Evolutionary conservation across 2,329 filamentous ascomycete species (phyloP), one percentile per base, ranked within the genome.

Genomic region (Neospermospora avenae): DNA sequence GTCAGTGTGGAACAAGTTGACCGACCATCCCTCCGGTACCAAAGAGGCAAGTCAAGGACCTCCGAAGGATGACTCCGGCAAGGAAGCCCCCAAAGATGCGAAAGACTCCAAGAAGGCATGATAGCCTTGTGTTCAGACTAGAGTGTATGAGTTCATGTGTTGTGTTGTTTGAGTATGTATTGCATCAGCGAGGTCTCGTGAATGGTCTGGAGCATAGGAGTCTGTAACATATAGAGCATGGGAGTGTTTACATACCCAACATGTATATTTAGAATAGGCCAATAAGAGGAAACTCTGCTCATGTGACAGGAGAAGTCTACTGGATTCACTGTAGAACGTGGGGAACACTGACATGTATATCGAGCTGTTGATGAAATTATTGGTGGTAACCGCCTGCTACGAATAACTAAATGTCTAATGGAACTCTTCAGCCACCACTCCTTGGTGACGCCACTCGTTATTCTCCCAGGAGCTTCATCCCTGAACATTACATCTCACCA

Each of bases 1-100:
- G 78, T 91, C 88, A 44, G 86, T 96, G 65, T 98, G 93, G 93
- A 91, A 97, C 73, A 92, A 87, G 66, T 76, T 98, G 58, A 96
- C 89, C n/a, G 90, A 91, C 69, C 85, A 95, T 49, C 53, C 61
- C 16, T 37, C 52, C 16, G 53, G 49, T 52, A 3, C 60, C 4
- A 59, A 64, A 39, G 54, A 60, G 5, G 31, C 16, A 35, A 35
- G 41, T 16, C 24, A 54, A 11, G 55, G 52, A 57, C 25, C 45
- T 37, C 28, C 53, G 25, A 61, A 52, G 24, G 44, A 53, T 16
- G 55, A 55, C 6, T n/a, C 42, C 5, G 37, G 25, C n/a, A 18
- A 24, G 18, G 28, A 18, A 28, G 10, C 3, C 2, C 10, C 45
- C n/a, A 60, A 60, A 42, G 57, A 60, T 22, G 61, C 65, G n/a